Conservation (phyloP, 2,329 filamentous ascomycete genomes). For the Dactylonectria estremocensis region DNA sequence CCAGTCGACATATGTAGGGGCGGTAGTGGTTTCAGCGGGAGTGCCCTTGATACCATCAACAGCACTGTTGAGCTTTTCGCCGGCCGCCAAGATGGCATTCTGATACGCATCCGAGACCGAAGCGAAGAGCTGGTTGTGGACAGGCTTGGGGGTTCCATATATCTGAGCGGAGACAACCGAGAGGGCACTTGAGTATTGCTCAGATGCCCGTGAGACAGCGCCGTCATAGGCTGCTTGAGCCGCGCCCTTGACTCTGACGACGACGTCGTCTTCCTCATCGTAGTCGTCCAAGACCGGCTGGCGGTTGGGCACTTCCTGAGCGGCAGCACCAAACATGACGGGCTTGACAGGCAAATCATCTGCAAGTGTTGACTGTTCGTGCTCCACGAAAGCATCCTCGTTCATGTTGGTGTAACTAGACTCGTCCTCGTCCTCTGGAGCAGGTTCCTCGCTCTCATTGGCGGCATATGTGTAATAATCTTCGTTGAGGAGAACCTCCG, state of each 20-base stretch:
- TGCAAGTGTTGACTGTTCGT: conserved; percentile 43
- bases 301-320: conserved; percentile 64
- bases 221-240: conserved; percentile 74
- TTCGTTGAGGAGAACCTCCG: conserved; percentile 45
- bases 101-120: conserved; percentile 80
- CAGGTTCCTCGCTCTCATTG: conserved; percentile 49
- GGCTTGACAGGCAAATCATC: conserved; percentile 59
- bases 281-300: conserved; percentile 67
- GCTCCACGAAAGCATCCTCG: conserved; percentile 41
- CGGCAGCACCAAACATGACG: conserved; percentile 66
- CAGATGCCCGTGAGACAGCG: conserved; percentile 76
- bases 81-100: conserved; percentile 74
- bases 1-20: conserved; percentile 62
- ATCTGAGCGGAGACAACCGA: conserved; percentile 78
- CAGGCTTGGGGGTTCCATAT: conserved; percentile 77
- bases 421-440: conserved; percentile 46
- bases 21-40: conserved; percentile 60
- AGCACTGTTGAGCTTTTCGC: conserved; percentile 69
- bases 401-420: conserved; percentile 45
- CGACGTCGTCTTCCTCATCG: conserved; percentile 47
- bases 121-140: conserved; percentile 78
- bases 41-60: conserved; percentile 69
- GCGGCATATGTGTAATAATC: conserved; percentile 43
- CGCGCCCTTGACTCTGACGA: conserved; percentile 58
- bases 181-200: conserved; percentile 78